Evolutionary conservation across 2,329 filamentous ascomycete genomes (phyloP), one percentile per base, ranked within the genome.

Genomic region (Xylariaceae sp.): DNA sequence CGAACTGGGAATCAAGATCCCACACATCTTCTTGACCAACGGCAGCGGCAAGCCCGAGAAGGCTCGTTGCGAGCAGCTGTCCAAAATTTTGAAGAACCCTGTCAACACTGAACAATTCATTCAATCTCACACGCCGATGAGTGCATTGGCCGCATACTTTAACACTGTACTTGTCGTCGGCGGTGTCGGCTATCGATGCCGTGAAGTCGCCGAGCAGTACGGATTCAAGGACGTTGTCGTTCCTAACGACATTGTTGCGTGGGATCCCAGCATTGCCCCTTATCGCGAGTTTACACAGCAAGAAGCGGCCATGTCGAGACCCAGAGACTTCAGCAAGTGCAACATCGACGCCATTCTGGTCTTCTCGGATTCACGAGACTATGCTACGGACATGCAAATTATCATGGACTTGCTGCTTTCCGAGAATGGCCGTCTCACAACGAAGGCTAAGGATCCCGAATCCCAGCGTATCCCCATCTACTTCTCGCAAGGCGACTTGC

Each of bases 51-150:
- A 88, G 76, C 81, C 81, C 18, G 85, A 89, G 68, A 66, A 71
- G 48, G 75, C 80, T 33, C 83, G 85, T 53, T 81, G 80, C 60
- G 75, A 83, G 51, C 85, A 89, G 68, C 77, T 89, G 15, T 76
- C 80, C 56, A 79, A 80, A 65, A 87, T 89, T 54, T 75, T 89
- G 41, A 70, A 78, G 51, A 77, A 77, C 61, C 82, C 82, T 45
- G 81, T 88, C 67, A 79, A 75, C 45, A 85, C 80, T 35, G 83
- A 87, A 51, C 85, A 89, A 66, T 90, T 89, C 75, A 88, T 89
- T 64, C 85, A 89, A 68, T 85, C 82, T 1, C 85, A 88, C 75
- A 89, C 85, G 4, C 85, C 85, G 58, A 89, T 89, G 86, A 83
- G 84, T 51, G 86, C 86, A 41, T 71, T 89, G 60, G 73, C 85